Evolutionary conservation across 352 stramenopile genomes (phyloP).

Genomic region (Plasmopara muralis): DNA sequence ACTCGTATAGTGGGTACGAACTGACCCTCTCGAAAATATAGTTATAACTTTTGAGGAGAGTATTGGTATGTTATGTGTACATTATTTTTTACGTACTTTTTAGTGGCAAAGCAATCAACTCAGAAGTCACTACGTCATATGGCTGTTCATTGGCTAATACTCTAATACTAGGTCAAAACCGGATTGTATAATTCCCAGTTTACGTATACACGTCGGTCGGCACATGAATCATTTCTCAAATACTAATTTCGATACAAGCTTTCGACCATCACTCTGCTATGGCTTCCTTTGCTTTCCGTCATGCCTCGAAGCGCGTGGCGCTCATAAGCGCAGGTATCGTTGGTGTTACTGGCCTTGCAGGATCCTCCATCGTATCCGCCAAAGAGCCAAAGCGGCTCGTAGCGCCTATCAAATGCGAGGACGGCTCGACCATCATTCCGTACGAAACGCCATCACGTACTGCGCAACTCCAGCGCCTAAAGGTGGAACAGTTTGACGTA

Average conservation of each 20-base stretch:
- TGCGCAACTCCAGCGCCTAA: conserved; percentile 70
- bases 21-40: too few relatives aligned
- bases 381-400: conserved; percentile 68
- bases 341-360: conserved; percentile 47
- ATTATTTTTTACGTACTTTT: too few relatives aligned
- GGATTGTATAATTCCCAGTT: too few relatives aligned
- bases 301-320: conserved; percentile 43
- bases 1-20: too few relatives aligned
- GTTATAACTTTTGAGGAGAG: too few relatives aligned
- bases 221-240: too few relatives aligned
- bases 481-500: conserved; percentile 90
- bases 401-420: conserved; percentile 73
- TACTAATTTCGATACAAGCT: neutral
- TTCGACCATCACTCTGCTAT: conserved; percentile 22
- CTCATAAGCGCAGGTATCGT: conserved; percentile 43
- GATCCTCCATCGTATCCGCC: conserved; percentile 54
- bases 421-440: conserved; percentile 75
- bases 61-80: too few relatives aligned
- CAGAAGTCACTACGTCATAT: too few relatives aligned
- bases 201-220: too few relatives aligned
- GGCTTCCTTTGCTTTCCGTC: conserved; percentile 56
- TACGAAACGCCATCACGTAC: conserved; percentile 73
- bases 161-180: too few relatives aligned
- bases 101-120: too few relatives aligned
- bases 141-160: too few relatives aligned